These are phyloP conservation scores for Scheffersomyces parashehatae DNA, from an alignment of 1,139 yeast genomes.

Conservation along the genomic window DNA sequence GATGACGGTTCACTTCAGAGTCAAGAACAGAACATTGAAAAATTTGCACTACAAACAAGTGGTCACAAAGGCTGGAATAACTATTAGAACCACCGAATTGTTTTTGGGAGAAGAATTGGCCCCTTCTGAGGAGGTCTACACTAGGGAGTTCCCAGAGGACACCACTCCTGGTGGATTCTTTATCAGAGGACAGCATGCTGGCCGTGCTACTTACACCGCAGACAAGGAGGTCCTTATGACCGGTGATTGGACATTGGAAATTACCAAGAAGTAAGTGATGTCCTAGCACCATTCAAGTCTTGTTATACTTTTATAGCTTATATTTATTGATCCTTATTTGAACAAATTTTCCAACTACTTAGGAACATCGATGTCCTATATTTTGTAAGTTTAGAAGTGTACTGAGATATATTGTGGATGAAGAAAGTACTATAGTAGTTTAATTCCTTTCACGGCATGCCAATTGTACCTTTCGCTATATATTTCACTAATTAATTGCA, in stretches of 20 bases:
- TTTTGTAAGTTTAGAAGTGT: too few relatives aligned
- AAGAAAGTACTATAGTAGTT: too few relatives aligned
- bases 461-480: too few relatives aligned
- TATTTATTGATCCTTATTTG: too few relatives aligned
- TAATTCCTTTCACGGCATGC: too few relatives aligned
- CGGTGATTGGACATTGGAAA: slow-evolving; percentile 38
- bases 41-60: slow-evolving; percentile 39
- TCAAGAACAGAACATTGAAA: slow-evolving; percentile 30
- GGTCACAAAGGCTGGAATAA: slow-evolving; percentile 40
- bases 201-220: slow-evolving; percentile 35
- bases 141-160: slow-evolving; percentile 35
- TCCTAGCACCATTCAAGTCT: too few relatives aligned
- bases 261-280: slow-evolving; percentile 25
- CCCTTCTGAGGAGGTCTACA: slow-evolving; percentile 31
- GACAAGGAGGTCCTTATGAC: slow-evolving; percentile 30
- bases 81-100: slow-evolving; percentile 32
- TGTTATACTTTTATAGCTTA: too few relatives aligned
- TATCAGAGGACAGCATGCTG: slow-evolving; percentile 37
- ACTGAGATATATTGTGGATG: too few relatives aligned
- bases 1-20: slow-evolving; percentile 37
- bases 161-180: slow-evolving; percentile 45
- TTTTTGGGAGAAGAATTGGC: slow-evolving; percentile 32
- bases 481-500: too few relatives aligned
- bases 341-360: background rate
- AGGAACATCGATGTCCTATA: too few relatives aligned